Conservation (phyloP, 1,284 basidiomycete genomes). For the Heterobasidion occidentale region DNA sequence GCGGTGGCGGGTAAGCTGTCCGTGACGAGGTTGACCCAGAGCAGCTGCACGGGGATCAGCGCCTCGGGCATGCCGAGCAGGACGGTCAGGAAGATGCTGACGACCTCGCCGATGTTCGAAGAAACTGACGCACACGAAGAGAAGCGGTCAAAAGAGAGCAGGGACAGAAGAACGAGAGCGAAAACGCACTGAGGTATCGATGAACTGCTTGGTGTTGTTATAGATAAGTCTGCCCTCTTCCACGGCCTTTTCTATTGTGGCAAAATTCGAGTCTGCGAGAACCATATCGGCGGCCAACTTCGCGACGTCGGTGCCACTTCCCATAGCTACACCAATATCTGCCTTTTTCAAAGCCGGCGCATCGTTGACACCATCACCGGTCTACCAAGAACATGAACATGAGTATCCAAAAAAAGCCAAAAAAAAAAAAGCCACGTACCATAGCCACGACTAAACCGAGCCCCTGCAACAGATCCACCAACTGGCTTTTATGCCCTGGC, state of each 20-base stretch:
- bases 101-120: slow-evolving; percentile 97
- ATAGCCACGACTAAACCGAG: slow-evolving; percentile 96
- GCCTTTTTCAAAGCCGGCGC: slow-evolving; percentile 96
- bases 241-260: slow-evolving; percentile 92
- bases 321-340: slow-evolving; percentile 99
- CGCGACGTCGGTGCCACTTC: slow-evolving; percentile 96
- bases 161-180: slow-evolving; percentile 1
- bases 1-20: slow-evolving; percentile 98
- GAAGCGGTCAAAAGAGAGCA: slow-evolving; percentile 7
- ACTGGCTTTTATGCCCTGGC: slow-evolving; percentile 90
- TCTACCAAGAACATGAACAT: slow-evolving; percentile 35
- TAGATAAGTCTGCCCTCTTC: slow-evolving; percentile 97
- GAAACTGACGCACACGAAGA: slow-evolving; percentile 83
- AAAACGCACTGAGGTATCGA: slow-evolving; percentile 76
- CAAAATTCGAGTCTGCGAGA: slow-evolving; percentile 81
- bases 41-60: slow-evolving; percentile 92
- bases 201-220: slow-evolving; percentile 99
- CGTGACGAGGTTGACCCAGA: slow-evolving; percentile 96
- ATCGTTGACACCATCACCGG: slow-evolving; percentile 94
- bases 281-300: slow-evolving; percentile 98
- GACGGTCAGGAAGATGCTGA: slow-evolving; percentile 96
- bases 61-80: slow-evolving; percentile 98
- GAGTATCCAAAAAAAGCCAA: neutral
- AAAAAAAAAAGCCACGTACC: slow-evolving; percentile 38
- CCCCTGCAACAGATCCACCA: slow-evolving; percentile 93